Evolutionary conservation across 2,329 filamentous ascomycete genomes (phyloP), one percentile per base, ranked within the genome.

Genomic region (Aspergillus candidus): DNA sequence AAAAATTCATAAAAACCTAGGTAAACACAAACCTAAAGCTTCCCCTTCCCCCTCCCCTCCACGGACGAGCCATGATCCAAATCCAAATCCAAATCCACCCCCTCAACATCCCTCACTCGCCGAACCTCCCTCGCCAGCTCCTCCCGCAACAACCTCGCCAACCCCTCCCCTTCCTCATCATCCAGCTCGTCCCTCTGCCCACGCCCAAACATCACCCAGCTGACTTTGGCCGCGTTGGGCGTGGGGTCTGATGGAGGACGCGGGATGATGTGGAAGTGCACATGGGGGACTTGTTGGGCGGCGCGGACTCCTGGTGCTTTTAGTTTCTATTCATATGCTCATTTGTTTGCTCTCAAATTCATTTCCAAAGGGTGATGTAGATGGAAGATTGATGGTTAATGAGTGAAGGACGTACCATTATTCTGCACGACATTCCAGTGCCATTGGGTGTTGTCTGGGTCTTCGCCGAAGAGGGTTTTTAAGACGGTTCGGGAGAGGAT

Each of bases 391-490:
- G n/a, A n/a, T n/a, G n/a, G n/a, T n/a, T n/a, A n/a, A n/a, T n/a
- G n/a, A n/a, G n/a, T n/a, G n/a, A n/a, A n/a, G n/a, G n/a, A n/a
- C n/a, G n/a, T 55, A 79, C 78, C 88, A 57, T 96, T 97, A 64
- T 97, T 97, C 72, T 97, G 91, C 43, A 97, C 88, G 27, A 97
- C 82, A 66, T 98, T 98, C 85, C 91, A 97, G 69, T 97, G 96
- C 85, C 91, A 32, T 35, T 17, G 4, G 38, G 22, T 4, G 36
- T 38, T 3, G 11, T 27, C 11, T 31, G 22, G 45, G 45, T 66
- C 56, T 47, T 65, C 55, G 43, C 67, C 56, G 29, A 81, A 77
- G 32, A 95, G 74, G 0, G 86, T 86, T 14, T 79, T 72, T 13
- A 85, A 86, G 2, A 96, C 71, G 3, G 91, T 66, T 30, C 87